Conservation (phyloP, 148 eudicot genomes). For the Camellia granthamiana region DNA sequence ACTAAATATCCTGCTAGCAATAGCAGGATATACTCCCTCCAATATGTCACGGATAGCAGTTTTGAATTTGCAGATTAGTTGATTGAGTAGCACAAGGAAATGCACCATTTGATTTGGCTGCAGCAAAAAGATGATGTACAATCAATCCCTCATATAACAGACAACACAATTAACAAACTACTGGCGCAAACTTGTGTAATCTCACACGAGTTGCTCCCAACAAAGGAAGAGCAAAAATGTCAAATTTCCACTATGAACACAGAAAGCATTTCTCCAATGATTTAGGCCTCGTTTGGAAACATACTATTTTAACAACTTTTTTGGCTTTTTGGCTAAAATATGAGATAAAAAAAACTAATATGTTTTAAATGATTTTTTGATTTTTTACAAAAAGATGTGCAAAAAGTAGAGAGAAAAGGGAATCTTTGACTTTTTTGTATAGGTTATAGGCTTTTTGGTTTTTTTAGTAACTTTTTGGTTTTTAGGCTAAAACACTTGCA, state of each 20-base stretch:
- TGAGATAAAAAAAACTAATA: no score
- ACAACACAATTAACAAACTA: not conserved
- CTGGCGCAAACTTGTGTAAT: not conserved
- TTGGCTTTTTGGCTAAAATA: no score
- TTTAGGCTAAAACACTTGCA: no score
- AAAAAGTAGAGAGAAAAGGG: no score
- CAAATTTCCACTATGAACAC: not conserved
- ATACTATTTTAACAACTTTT: no score
- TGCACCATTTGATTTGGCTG: slow-evolving; percentile 93
- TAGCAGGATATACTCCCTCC: slow-evolving; percentile 81
- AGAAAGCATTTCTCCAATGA: not conserved
- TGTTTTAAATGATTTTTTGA: no score
- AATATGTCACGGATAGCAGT: slow-evolving; percentile 57
- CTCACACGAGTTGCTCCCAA: not conserved
- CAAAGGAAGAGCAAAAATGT: slow-evolving; percentile 5
- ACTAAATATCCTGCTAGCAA: slow-evolving; percentile 63
- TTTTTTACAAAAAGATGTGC: no score
- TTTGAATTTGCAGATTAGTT: slow-evolving; percentile 86
- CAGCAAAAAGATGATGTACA: slow-evolving; percentile 21
- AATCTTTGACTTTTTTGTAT: no score
- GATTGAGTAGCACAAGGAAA: slow-evolving; percentile 81
- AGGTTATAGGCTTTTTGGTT: no score
- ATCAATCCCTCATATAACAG: not conserved
- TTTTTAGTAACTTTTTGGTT: no score
- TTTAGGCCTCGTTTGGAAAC: no score